Evolutionary conservation across 1,139 yeast genomes (phyloP).

Genomic region (Saccharomyces hybrid): DNA sequence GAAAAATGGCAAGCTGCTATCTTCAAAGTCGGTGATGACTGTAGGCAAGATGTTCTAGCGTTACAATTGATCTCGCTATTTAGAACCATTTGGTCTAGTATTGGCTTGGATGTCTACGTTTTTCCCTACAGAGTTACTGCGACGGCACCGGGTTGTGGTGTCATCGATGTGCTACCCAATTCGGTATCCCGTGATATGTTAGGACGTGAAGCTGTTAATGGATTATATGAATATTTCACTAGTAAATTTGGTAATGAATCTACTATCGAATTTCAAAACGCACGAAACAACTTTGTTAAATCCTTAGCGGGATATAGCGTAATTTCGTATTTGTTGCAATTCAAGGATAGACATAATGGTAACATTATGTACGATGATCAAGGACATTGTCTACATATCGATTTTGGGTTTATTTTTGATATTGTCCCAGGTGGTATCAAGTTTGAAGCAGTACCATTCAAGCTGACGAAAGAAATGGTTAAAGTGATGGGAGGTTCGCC

Average conservation of each 20-base stretch:
- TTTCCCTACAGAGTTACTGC: slow-evolving; percentile 96
- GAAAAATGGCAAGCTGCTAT: slow-evolving; percentile 90
- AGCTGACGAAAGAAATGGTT: slow-evolving; percentile 93
- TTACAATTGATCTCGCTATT: slow-evolving; percentile 86
- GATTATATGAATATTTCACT: slow-evolving; percentile 83
- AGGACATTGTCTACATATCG: slow-evolving; percentile 92
- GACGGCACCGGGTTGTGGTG: slow-evolving; percentile 98
- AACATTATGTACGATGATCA: slow-evolving; percentile 96
- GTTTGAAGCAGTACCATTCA: slow-evolving; percentile 96
- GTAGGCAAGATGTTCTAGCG: slow-evolving; percentile 95
- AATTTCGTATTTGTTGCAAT: slow-evolving; percentile 82
- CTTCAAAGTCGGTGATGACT: slow-evolving; percentile 98
- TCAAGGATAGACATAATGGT: slow-evolving; percentile 97
- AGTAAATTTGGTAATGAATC: slow-evolving; percentile 93
- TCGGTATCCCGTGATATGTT: slow-evolving; percentile 95
- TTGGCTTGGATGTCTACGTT: slow-evolving; percentile 84
- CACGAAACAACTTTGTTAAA: slow-evolving; percentile 85
- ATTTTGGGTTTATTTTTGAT: slow-evolving; percentile 97
- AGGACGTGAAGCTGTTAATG: slow-evolving; percentile 98
- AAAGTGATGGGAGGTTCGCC: slow-evolving; percentile 86
- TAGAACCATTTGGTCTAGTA: slow-evolving; percentile 79
- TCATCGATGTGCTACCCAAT: slow-evolving; percentile 93
- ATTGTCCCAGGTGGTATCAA: slow-evolving; percentile 98
- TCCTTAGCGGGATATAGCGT: slow-evolving; percentile 95
- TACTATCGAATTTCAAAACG: slow-evolving; percentile 80